Evolutionary conservation across 176 grass and related monocot species (phyloP).

Genomic region (Eremochloa ophiuroides): DNA sequence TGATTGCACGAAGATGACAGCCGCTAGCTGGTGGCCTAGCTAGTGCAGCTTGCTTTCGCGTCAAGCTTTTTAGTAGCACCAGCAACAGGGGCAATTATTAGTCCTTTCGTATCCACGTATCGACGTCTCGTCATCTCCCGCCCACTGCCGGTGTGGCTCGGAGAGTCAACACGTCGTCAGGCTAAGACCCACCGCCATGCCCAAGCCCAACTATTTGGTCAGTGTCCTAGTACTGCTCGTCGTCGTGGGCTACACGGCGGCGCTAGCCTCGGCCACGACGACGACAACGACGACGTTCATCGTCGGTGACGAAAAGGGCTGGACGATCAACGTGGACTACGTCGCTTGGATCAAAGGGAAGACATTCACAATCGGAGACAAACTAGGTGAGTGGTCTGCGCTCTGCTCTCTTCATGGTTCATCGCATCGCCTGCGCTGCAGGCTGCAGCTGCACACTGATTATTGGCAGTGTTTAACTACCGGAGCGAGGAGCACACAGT

Average conservation of each 20-base stretch:
- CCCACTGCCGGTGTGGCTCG: background rate
- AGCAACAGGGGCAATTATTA: background rate
- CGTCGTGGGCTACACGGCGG: background rate
- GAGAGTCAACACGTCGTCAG: background rate
- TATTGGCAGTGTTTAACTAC: slow-evolving; percentile 62
- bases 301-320: slow-evolving; percentile 56
- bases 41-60: no score
- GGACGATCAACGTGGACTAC: slow-evolving; percentile 54
- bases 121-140: background rate
- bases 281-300: slow-evolving; percentile 44
- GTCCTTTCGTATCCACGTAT: background rate
- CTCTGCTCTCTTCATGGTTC: background rate
- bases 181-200: slow-evolving; percentile 5
- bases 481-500: slow-evolving; percentile 47
- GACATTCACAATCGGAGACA: slow-evolving; percentile 48
- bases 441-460: background rate
- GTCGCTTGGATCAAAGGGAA: slow-evolving; percentile 43
- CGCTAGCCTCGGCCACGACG: slow-evolving; percentile 28
- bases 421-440: background rate
- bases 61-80: no score
- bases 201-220: background rate
- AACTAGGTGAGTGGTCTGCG: slow-evolving; percentile 36
- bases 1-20: no score
- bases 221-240: slow-evolving; percentile 19
- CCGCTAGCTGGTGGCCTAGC: no score